Evolutionary conservation across 768 basidiomycete genomes (phyloP).

Genomic region (Rhizopogon roseolus): DNA sequence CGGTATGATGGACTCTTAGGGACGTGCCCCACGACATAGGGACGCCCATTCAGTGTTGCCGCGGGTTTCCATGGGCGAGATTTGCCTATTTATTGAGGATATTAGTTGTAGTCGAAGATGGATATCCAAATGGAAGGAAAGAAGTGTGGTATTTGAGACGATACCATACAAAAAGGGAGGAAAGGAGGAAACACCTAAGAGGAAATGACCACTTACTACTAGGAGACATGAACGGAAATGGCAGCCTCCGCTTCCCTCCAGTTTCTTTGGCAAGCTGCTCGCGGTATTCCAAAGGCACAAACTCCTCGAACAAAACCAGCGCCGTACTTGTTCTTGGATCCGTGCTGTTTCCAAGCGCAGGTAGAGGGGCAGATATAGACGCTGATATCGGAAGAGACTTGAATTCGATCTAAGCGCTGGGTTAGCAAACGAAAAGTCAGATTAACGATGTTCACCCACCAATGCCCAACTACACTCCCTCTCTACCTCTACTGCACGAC

Average conservation of each 20-base stretch:
- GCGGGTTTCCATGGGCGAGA: slow-evolving; percentile 72
- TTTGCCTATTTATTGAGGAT: slow-evolving; percentile 12
- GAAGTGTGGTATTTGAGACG: no score
- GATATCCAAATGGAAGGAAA: not conserved
- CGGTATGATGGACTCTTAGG: slow-evolving; percentile 47
- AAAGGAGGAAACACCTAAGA: slow-evolving; percentile 29
- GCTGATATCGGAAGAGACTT: slow-evolving; percentile 59
- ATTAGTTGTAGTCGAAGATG: not conserved
- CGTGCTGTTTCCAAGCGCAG: slow-evolving; percentile 5
- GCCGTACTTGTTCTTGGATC: slow-evolving; percentile 74
- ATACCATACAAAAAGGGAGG: not conserved
- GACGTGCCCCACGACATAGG: slow-evolving; percentile 62
- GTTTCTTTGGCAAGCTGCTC: slow-evolving; percentile 61
- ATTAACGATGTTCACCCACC: slow-evolving; percentile 41
- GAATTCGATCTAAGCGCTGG: slow-evolving; percentile 66
- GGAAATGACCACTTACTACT: slow-evolving; percentile 2
- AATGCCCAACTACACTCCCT: slow-evolving; percentile 91
- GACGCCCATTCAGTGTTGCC: slow-evolving; percentile 74
- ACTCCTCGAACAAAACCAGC: slow-evolving; percentile 88
- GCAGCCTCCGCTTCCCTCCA: slow-evolving; percentile 55
- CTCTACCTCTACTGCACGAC: slow-evolving; percentile 39
- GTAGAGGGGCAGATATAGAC: slow-evolving; percentile 10
- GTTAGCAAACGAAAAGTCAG: slow-evolving; percentile 1
- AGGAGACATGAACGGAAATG: slow-evolving; percentile 58
- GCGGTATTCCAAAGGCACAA: slow-evolving; percentile 84